Base-by-base conservation (phyloP, 495 filamentous ascomycete genomes). In the Penicillium dipodomyicola region DNA sequence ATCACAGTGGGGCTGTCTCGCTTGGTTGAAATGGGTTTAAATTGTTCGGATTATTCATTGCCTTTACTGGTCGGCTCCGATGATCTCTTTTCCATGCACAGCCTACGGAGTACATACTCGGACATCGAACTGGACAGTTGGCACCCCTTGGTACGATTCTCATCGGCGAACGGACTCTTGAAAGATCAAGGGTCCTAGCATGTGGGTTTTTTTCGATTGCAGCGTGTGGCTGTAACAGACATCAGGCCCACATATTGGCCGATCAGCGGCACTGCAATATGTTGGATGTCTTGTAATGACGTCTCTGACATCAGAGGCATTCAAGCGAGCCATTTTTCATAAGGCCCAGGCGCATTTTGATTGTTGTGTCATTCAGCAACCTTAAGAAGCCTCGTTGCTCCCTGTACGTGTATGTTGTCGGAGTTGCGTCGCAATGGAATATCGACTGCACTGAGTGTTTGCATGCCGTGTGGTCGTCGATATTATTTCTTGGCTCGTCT, bases 191-290 rank as follows among this genome's bases (percentile, higher is more conserved):
- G 45, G 54, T 29, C 33, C 12, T 10, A 14, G 8, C 43, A 45
- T 23, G 25, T 49, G 27, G 12, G 40, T 44, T 37, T 14, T 44
- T 17, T 39, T 22, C 5, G 23, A 29, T 25, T 14, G 45, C 47
- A 23, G 35, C 40, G 20, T 49, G 49, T 50, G 54, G 44, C 39
- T 42, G 33, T 62, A 58, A 59, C 51, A 60, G 56, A 47, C n/a
- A 50, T 47, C n/a, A 55, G 56, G 33, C 50, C 64, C 51, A 58
- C 59, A 20, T 4, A 39, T 27, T 17, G 37, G 49, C 22, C 48
- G 32, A 56, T 47, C 46, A 42, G n/a, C 20, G 32, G 4, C 15
- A 50, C 32, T 15, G 33, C 33, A 12, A 29, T 29, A 29, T 29
- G 30, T 33, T 25, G 23, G 23, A 35, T 35, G 12, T 25, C 23